Conservation (phyloP, 1,139 yeast species). For the Debaryomyces subglobosus region DNA sequence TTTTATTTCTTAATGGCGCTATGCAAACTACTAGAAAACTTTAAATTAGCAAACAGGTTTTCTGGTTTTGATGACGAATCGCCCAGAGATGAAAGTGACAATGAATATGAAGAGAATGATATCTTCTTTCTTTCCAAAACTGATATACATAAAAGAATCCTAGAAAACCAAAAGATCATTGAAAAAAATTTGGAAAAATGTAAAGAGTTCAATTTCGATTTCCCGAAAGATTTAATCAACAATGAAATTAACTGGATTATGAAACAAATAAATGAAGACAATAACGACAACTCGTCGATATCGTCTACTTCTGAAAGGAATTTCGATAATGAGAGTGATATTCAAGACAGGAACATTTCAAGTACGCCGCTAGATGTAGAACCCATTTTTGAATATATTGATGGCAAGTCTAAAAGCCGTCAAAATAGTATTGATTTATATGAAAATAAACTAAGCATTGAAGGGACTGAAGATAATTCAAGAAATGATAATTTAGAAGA, state of each 20-base stretch:
- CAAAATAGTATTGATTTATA: background rate
- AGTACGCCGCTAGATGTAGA: conserved; percentile 4
- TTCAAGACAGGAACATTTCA: background rate
- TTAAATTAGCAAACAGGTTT: conserved; percentile 17
- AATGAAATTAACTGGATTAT: conserved; percentile 14
- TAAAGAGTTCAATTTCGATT: conserved; percentile 30
- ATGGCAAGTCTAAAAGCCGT: background rate
- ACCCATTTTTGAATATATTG: conserved; percentile 2
- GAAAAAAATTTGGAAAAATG: conserved; percentile 30
- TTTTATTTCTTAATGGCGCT: conserved; percentile 37
- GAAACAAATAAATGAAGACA: conserved; percentile 10
- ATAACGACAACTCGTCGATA: background rate
- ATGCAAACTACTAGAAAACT: conserved; percentile 27
- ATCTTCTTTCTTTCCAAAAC: conserved; percentile 10
- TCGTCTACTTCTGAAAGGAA: background rate
- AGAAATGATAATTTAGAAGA: background rate
- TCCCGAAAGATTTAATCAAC: conserved; percentile 29
- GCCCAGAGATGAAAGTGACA: conserved; percentile 5
- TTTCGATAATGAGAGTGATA: background rate
- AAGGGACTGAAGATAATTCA: background rate
- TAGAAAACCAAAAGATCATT: conserved; percentile 21
- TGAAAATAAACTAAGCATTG: background rate
- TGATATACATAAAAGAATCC: conserved; percentile 9
- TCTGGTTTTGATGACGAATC: conserved; percentile 1
- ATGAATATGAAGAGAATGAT: conserved; percentile 18